phyloP scores from a whole-genome alignment of 129 eudicot genomes.

The Centella asiatica region DNA sequence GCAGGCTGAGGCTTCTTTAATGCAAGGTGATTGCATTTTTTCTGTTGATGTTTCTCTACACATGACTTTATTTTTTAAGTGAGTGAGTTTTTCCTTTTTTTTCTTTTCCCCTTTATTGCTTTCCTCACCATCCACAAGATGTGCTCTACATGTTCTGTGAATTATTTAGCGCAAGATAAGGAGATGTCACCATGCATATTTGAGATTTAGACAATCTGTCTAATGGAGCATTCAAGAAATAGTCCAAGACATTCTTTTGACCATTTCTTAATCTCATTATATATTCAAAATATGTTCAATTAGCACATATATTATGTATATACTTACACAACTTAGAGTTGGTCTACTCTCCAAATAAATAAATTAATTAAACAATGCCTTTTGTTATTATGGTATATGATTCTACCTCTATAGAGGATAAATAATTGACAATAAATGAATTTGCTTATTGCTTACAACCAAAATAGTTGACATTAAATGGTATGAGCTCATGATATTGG shows the following conservation, averaged over 20 bases:
- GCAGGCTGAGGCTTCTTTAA: slow-evolving; percentile 49
- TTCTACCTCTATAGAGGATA: too few species aligned
- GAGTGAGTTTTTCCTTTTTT: slow-evolving; percentile 13
- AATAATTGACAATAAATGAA: too few species aligned
- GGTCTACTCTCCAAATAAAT: too few species aligned
- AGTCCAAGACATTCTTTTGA: slow-evolving; percentile 14
- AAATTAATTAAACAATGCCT: too few species aligned
- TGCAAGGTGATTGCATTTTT: slow-evolving; percentile 55
- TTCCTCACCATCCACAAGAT: neutral
- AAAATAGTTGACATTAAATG: too few species aligned
- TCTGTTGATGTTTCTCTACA: slow-evolving; percentile 4
- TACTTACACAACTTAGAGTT: neutral
- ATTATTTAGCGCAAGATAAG: neutral
- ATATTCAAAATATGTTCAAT: neutral
- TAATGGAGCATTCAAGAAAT: slow-evolving; percentile 7
- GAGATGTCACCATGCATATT: neutral
- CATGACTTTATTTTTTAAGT: neutral
- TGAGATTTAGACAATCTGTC: slow-evolving; percentile 17
- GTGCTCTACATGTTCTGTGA: slow-evolving; percentile 6
- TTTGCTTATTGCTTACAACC: neutral
- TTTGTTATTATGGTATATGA: too few species aligned
- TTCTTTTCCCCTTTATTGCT: slow-evolving; percentile 5
- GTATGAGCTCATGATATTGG: neutral
- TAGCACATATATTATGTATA: too few species aligned
- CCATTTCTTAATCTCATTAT: slow-evolving; percentile 19